Conservation (phyloP, 805 yeast species). For the Wickerhamomyces pijperi region DNA sequence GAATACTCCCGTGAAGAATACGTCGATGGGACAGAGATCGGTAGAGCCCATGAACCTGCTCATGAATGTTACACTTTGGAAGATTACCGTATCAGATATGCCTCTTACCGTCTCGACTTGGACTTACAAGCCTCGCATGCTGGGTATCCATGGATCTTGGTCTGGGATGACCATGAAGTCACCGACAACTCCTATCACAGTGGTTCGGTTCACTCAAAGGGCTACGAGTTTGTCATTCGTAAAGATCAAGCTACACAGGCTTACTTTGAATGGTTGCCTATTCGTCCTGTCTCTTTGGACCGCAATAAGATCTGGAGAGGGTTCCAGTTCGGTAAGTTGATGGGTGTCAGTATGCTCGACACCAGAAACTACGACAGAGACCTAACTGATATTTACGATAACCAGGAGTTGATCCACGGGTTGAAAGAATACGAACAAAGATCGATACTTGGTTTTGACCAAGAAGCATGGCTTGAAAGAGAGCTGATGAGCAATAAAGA, state of each 20-base stretch:
- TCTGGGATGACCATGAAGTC: constrained; percentile 21
- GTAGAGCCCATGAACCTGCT: constrained; percentile 12
- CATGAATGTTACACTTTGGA: constrained; percentile 13
- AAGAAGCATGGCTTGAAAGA: constrained; percentile 17
- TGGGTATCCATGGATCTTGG: constrained; percentile 15
- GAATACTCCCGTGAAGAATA: constrained; percentile 16
- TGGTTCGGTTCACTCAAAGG: constrained; percentile 14
- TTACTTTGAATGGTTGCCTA: constrained; percentile 18
- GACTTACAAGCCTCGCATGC: constrained; percentile 16
- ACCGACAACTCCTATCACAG: constrained; percentile 17
- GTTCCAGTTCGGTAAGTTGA: constrained; percentile 12
- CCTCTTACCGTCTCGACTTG: constrained; percentile 11
- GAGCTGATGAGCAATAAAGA: constrained; percentile 7
- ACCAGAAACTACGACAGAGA: constrained; percentile 18
- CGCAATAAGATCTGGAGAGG: constrained; percentile 14
- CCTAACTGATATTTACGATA: constrained; percentile 14
- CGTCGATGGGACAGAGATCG: constrained; percentile 13
- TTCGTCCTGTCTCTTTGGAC: constrained; percentile 12
- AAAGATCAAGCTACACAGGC: constrained; percentile 13
- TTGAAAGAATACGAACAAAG: constrained; percentile 14
- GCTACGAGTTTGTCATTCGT: constrained; percentile 13
- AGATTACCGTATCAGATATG: constrained; percentile 16
- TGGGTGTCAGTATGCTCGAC: constrained; percentile 14
- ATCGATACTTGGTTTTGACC: constrained; percentile 18
- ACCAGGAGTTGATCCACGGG: constrained; percentile 9